Base-by-base conservation (phyloP, 805 yeast genomes). In the Scheffersomyces amazonensis region DNA sequence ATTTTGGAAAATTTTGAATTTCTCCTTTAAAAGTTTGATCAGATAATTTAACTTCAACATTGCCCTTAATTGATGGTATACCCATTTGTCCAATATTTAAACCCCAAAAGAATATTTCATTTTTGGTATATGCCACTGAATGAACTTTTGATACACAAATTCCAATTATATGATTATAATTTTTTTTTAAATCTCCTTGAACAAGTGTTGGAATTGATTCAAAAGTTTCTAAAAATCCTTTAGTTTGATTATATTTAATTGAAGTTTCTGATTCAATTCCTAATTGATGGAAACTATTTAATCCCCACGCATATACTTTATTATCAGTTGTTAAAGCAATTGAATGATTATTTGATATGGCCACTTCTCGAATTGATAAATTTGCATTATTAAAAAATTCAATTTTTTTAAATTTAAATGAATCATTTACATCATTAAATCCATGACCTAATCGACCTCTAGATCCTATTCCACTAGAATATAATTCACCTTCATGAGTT, bases 81-180 rank as follows among this genome's bases (percentile, higher is more conserved):
- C 91, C 91, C 81, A 87, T 78, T 56, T 87, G 96, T 0, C 96
- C 96, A 24, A 78, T 62, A 52, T 87, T 85, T 25, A 82, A 60
- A 2, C 96, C 96, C 95, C 96, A 87, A 27, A 78, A 58, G 42
- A 63, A 75, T 1, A 83, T 46, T 8, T 73, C 75, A 31, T 63
- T 54, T 5, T 62, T 64, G 0, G 80, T 63, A 43, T 69, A 82
- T 0, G 76, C 85, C 15, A 81, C 70, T 3, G 91, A 78, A 54
- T 87, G 95, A 10, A 82, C 69, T 33, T 73, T 78, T 3, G 95
- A 85, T 15, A 84, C 80, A 1, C 81, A 66, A 17, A 78, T 61
- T 5, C 81, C 81, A 13, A 76, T 55, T 9, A 50, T 37, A 39
- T 37, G 40, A 31, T 33, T 51, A 2, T 48, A 43, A 35, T 51